phyloP scores from a whole-genome alignment of 2,329 filamentous ascomycete genomes.

The Bertia moriformis region DNA sequence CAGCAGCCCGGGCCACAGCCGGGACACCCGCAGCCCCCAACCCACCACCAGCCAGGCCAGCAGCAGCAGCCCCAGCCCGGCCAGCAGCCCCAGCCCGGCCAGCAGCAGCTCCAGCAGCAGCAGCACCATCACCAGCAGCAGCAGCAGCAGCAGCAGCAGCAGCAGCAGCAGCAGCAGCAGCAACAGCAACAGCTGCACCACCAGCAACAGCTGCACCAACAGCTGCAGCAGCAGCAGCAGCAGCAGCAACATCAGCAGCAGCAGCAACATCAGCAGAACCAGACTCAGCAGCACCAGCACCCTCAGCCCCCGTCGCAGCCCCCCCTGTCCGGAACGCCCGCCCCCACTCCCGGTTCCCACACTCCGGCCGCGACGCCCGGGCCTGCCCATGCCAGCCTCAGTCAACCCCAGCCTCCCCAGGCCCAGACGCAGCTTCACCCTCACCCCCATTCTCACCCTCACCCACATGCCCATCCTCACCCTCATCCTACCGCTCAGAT shows the following conservation, averaged over 20 bases:
- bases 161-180: conserved; percentile 13
- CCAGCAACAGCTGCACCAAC: conserved; percentile 15
- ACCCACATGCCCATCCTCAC: conserved; percentile 14
- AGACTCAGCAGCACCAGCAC: conserved; percentile 11
- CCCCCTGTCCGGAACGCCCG: conserved; percentile 4
- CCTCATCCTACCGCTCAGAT: conserved; percentile 15
- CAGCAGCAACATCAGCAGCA: conserved; percentile 18
- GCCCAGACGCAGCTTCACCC: conserved; percentile 13
- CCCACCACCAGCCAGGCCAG: conserved; percentile 6
- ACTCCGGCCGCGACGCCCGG: background rate
- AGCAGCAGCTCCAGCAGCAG: conserved; percentile 14
- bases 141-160: conserved; percentile 9
- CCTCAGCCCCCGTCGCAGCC: conserved; percentile 7
- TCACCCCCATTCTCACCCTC: conserved; percentile 13
- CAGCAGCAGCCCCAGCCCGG: conserved; percentile 23
- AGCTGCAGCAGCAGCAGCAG: conserved; percentile 9
- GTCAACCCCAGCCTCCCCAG: conserved; percentile 8
- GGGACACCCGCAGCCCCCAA: conserved; percentile 11
- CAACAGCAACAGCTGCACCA: conserved; percentile 15
- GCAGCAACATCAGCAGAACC: conserved; percentile 16
- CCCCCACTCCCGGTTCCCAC: conserved; percentile 3
- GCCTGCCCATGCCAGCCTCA: conserved; percentile 8
- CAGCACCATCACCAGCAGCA: conserved; percentile 8
- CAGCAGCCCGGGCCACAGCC: conserved; percentile 18
- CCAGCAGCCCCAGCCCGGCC: conserved; percentile 15